Percentiles rank a stretch among this genome's conserved stretches.
These are phyloP conservation scores for Lactarius evosmus DNA, from an alignment of 768 basidiomycete genomes.

Conservation along the genomic window DNA sequence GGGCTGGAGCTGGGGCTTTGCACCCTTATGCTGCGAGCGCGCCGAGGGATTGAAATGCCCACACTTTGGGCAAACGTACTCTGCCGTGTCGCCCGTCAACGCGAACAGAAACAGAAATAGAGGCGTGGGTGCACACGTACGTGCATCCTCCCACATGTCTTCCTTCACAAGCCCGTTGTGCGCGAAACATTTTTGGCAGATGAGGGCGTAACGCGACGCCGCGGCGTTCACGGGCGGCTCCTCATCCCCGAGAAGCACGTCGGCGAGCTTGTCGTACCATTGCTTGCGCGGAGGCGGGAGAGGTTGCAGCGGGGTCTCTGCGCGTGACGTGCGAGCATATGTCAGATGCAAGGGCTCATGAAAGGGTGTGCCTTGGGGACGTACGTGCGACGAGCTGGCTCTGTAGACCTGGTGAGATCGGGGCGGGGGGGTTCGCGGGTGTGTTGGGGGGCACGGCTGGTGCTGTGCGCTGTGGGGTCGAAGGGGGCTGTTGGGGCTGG, in stretches of 20 bases:
- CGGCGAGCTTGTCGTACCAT: conserved; percentile 87
- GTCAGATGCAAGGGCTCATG: not conserved
- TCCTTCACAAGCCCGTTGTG: conserved; percentile 90
- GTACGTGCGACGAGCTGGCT: conserved; percentile 40
- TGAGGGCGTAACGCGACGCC: conserved; percentile 69
- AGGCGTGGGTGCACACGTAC: conserved; percentile 49
- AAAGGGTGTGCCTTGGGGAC: conserved; percentile 24
- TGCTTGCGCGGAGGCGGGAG: conserved; percentile 59
- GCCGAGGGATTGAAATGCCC: conserved; percentile 69
- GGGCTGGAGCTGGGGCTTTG: not conserved
- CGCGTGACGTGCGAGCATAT: not conserved
- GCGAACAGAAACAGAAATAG: not conserved
- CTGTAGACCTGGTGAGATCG: conserved; percentile 32
- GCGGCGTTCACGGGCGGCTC: conserved; percentile 44
- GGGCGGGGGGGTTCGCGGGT: conserved; percentile 19
- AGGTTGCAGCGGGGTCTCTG: conserved; percentile 42
- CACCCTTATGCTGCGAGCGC: conserved; percentile 26
- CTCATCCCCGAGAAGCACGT: conserved; percentile 81
- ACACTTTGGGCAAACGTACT: conserved; percentile 85
- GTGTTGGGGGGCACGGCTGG: conserved; percentile 32
- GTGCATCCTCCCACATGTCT: conserved; percentile 73
- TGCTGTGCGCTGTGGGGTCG: conserved; percentile 29
- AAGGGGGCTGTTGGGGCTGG: conserved; percentile 32
- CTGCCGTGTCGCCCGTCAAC: conserved; percentile 38
- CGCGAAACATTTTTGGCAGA: conserved; percentile 81